Conservation (phyloP, 2,329 filamentous ascomycete genomes). For the Verticillium tricorpus region DNA sequence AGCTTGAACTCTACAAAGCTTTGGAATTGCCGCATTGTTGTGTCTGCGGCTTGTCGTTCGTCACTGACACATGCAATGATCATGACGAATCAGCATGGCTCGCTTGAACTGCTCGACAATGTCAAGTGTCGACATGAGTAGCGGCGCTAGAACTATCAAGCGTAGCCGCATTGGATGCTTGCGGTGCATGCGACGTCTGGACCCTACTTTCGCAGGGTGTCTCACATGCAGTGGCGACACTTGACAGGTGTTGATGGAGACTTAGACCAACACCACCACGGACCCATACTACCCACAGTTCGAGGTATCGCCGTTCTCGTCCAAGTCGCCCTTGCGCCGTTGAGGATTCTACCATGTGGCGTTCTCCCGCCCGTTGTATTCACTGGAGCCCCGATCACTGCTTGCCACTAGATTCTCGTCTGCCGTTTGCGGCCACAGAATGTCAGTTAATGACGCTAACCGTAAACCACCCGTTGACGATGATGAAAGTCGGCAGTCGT, state of each 20-base stretch:
- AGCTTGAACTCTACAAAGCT: no score
- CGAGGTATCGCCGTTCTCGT: not conserved
- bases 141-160: not conserved
- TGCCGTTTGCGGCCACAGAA: not conserved
- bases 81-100: no score
- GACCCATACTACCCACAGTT: not conserved
- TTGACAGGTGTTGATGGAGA: not conserved
- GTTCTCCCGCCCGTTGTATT: not conserved
- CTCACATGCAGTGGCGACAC: not conserved
- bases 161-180: not conserved
- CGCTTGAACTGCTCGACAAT: not conserved
- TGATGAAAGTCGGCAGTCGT: not conserved
- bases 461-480: not conserved
- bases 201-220: not conserved
- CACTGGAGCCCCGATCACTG: not conserved
- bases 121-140: not conserved
- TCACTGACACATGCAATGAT: no score
- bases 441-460: not conserved
- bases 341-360: not conserved
- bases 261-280: not conserved
- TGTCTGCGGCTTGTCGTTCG: no score
- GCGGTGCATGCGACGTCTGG: not conserved
- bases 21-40: no score
- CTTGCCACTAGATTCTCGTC: not conserved
- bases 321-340: not conserved